A percentile compares a stretch with the other conserved stretches of the same genome.
Evolutionary conservation across 441 rosid genomes (phyloP).

Genomic region (Metrosideros polymorpha): DNA sequence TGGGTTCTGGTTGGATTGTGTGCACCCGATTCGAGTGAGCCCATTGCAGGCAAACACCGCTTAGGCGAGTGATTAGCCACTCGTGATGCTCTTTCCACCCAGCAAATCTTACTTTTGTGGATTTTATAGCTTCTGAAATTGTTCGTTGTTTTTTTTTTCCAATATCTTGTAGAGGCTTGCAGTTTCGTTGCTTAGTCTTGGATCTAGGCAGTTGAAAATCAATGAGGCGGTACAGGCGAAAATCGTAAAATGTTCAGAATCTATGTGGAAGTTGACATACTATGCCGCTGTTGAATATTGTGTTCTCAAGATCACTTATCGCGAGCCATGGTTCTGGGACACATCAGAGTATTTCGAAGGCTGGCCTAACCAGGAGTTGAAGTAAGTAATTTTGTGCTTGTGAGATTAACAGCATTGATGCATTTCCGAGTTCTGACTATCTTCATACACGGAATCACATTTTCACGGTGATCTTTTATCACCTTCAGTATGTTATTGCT

Average conservation of each 20-base stretch:
- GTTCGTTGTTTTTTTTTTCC: background rate
- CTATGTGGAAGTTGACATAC: constrained; percentile 10
- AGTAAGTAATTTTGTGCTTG: background rate
- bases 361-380: constrained; percentile 7
- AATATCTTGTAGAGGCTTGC: background rate
- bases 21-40: background rate
- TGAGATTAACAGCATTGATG: background rate
- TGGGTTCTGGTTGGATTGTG: background rate
- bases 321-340: constrained; percentile 9
- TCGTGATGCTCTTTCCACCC: background rate
- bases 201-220: background rate
- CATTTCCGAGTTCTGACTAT: background rate
- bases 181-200: background rate
- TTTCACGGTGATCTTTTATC: background rate
- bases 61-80: background rate
- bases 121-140: background rate
- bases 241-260: background rate
- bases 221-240: background rate
- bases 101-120: background rate
- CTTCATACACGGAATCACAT: background rate
- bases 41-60: background rate
- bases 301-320: background rate
- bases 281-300: background rate
- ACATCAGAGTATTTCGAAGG: background rate
- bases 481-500: background rate